These are phyloP conservation scores for Aspergillus felis DNA, from an alignment of 2,329 filamentous ascomycete species.

Conservation along the genomic window DNA sequence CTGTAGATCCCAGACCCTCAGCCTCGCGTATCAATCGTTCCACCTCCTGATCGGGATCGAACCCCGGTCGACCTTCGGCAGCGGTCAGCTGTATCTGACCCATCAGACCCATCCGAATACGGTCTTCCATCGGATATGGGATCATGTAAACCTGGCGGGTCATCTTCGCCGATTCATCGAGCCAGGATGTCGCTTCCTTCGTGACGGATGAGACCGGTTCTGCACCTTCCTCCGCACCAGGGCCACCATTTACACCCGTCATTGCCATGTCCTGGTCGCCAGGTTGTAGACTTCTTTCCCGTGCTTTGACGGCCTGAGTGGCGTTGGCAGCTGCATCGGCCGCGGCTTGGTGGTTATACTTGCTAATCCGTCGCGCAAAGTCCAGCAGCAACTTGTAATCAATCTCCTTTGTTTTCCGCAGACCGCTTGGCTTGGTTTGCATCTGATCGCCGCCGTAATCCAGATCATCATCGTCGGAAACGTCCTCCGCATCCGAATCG, in stretches of 20 bases:
- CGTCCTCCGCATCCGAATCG: constrained; percentile 24
- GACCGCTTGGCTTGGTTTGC: constrained; percentile 4
- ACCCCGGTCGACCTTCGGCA: constrained; percentile 51
- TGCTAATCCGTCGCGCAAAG: constrained; percentile 46
- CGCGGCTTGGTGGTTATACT: constrained; percentile 44
- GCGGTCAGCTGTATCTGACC: constrained; percentile 41
- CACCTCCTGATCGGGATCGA: constrained; percentile 52
- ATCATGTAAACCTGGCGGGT: constrained; percentile 40
- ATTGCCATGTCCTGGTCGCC: constrained; percentile 31
- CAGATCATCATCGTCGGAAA: constrained; percentile 14
- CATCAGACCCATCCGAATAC: constrained; percentile 44
- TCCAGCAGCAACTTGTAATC: constrained; percentile 43
- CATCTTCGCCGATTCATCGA: constrained; percentile 40
- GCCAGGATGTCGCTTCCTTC: constrained; percentile 38
- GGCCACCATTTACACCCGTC: constrained; percentile 28
- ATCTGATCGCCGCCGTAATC: constrained; percentile 1
- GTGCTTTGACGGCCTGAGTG: constrained; percentile 12
- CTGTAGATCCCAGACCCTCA: constrained; percentile 50
- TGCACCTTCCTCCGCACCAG: constrained; percentile 13
- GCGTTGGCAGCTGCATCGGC: constrained; percentile 37
- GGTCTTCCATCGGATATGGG: constrained; percentile 43
- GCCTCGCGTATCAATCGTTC: constrained; percentile 49
- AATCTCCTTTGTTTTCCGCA: constrained; percentile 32
- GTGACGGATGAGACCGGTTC: constrained; percentile 37
- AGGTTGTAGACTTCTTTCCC: constrained; percentile 14